Conservation (phyloP, 164 flowering plant species). For the Dillenia suffruticosa region DNA sequence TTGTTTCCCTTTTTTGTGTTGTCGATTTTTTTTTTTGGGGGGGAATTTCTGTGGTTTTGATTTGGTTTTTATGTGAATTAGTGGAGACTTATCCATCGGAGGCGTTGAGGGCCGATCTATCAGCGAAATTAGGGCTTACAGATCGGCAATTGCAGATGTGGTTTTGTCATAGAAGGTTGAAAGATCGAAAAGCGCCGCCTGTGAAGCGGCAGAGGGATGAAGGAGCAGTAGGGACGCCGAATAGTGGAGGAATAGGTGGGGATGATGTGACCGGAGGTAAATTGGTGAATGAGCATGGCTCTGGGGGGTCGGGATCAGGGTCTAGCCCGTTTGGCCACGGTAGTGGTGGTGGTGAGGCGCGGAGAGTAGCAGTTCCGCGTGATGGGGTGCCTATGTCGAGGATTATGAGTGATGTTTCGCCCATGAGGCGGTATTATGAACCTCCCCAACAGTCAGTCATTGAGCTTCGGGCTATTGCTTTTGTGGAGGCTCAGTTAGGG, state of each 20-base stretch:
- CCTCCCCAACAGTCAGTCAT: constrained; percentile 40
- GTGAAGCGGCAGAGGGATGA: constrained; percentile 45
- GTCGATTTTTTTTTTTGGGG: constrained; percentile 3
- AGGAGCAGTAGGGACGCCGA: constrained; percentile 2
- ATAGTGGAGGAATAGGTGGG: constrained; percentile 9
- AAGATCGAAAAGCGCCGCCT: constrained; percentile 56
- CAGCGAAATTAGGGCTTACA: constrained; percentile 58
- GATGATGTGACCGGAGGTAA: constrained; percentile 21
- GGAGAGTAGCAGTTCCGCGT: constrained; percentile 28
- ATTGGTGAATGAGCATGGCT: constrained; percentile 28
- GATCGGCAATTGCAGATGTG: constrained; percentile 98
- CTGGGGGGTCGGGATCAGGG: constrained; percentile 41
- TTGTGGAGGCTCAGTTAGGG: constrained; percentile 86
- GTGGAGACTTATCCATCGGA: constrained; percentile 85
- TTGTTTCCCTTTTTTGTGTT: constrained; percentile 3
- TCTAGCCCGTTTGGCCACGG: constrained; percentile 41
- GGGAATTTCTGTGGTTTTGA: constrained; percentile 6
- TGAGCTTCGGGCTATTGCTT: constrained; percentile 68
- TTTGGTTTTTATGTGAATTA: constrained; percentile 13
- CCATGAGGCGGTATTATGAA: constrained; percentile 54
- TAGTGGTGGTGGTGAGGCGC: constrained; percentile 5
- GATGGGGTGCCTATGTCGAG: constrained; percentile 41
- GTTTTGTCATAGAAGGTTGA: constrained; percentile 91
- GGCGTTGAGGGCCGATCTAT: constrained; percentile 57
- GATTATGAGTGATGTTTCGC: constrained; percentile 32